Evolutionary conservation across 1,284 basidiomycete genomes (phyloP), one percentile per base, ranked within the genome.

Genomic region (Heterobasidion irregulare): DNA sequence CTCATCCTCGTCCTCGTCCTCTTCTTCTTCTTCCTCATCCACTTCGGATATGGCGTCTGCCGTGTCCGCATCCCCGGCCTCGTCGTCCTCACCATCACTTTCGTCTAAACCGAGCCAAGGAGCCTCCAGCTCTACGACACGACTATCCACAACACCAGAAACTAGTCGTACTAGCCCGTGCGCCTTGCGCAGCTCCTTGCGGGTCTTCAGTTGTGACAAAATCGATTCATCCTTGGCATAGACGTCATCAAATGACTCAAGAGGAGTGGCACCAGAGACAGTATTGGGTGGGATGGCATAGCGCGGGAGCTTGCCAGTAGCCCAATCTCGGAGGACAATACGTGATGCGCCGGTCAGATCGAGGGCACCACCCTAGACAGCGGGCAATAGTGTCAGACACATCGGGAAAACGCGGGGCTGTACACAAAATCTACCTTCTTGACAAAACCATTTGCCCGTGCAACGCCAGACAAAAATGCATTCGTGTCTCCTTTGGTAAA

Each of bases 241-340:
- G 19, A 74, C 56, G 52, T 65, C 67, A 49, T 66, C 58, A 34
- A 70, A 53, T 34, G 63, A 52, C 6, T 18, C n/a, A 18, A 64
- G 34, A 57, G 64, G 63, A 26, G 56, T 9, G 53, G 58, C 35
- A 58, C 60, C 47, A 52, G 62, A 18, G 50, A 62, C 32, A 0
- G 18, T 47, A 47, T 10, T 65, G 4, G 83, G 78, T 1, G 86
- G 83, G 18, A 78, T 68, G 6, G 89, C 86, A 72, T 89, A 96
- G 65, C 90, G 87, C 13, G 84, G 80, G 64, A 98, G 82, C 60
- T 82, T 84, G 53, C 89, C 90, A 6, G 77, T 79, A 59, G 82
- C 86, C 95, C 95, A 99, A 72, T 98, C 95, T 32, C 91, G 85
- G 47, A 98, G 77, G 45, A 98, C 76, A 53, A 88, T 79, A 26